phyloP scores from a whole-genome alignment of 176 grass and related monocot genomes.

The Metroxylon sagu region DNA sequence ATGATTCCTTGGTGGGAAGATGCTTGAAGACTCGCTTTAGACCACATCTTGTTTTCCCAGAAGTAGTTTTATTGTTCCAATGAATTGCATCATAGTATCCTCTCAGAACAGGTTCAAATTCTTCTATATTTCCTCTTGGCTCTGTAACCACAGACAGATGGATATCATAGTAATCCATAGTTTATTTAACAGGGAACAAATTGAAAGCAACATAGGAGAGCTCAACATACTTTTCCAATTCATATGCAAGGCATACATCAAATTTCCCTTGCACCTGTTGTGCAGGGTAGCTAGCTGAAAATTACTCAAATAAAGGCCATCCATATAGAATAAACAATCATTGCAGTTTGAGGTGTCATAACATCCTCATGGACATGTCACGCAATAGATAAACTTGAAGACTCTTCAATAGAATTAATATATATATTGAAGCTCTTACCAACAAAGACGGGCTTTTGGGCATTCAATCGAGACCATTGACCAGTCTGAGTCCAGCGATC shows the following conservation, averaged over 20 bases:
- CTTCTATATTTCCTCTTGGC: slow-evolving; percentile 70
- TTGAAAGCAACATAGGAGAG: too few species aligned
- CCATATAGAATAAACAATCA: too few species aligned
- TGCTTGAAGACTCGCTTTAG: slow-evolving; percentile 51
- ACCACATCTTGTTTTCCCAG: slow-evolving; percentile 47
- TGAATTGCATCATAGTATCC: slow-evolving; percentile 83
- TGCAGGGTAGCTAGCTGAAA: too few species aligned
- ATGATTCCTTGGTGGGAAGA: slow-evolving; percentile 37
- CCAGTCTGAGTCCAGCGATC: slow-evolving; percentile 70
- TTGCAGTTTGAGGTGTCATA: too few species aligned
- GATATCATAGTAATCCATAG: too few species aligned
- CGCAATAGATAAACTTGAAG: too few species aligned
- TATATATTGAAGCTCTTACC: slow-evolving; percentile 41
- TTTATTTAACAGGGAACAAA: too few species aligned
- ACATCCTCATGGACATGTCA: too few species aligned
- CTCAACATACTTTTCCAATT: too few species aligned
- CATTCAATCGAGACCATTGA: slow-evolving; percentile 87
- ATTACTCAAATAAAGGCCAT: too few species aligned
- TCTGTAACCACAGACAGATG: slow-evolving; percentile 41
- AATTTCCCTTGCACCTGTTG: too few species aligned
- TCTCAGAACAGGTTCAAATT: slow-evolving; percentile 79
- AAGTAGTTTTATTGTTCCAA: slow-evolving; percentile 33
- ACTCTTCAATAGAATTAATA: not conserved
- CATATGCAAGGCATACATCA: too few species aligned
- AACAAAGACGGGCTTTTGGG: slow-evolving; percentile 69